Base-by-base conservation (phyloP, 78 protist species). In the Dictyostelium brefeldianum region DNA sequence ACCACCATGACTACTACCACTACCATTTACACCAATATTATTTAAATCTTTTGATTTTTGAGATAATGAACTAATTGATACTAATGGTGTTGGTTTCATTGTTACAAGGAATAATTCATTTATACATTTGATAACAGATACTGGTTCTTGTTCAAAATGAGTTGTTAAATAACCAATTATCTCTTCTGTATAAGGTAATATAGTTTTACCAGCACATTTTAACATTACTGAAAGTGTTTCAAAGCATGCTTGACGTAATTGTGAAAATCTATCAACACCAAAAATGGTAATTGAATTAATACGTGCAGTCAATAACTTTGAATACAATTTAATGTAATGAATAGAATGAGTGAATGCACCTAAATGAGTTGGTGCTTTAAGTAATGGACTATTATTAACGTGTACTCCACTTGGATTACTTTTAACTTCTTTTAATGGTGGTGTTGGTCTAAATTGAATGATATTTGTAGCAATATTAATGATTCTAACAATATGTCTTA, bases 81-180 rank as follows among this genome's bases (percentile, higher is more conserved):
- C 84, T 14, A 87, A 9, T 7, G 93, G 93, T 25, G 93, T 87
- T 18, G 93, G 93, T 51, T 77, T 87, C 83, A 87, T 75, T 1
- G 93, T 64, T 20, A 87, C 84, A 7, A 87, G 65, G 36, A 91
- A 91, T 31, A 91, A 25, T 27, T 91, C 92, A 12, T 71, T 80
- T 10, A 91, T 43, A 69, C 95, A 91, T 27, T 65, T 59, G 27
- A 75, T 78, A 5, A 81, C 90, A 11, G 84, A 12, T n/a, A 78
- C 43, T 43, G 90, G 84, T 78, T 91, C 95, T 54, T 91, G 89
- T 31, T 91, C 95, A 47, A 91, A 91, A 53, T 83, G 90, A 4
- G 84, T 43, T 0, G 77, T 78, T 29, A 81, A 22, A 69, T 91
- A 91, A 36, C 90, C 74, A 29, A 81, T 83, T 14, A 91, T 81